Evolutionary conservation across 164 flowering plant genomes (phyloP).

Genomic region (Taxillus chinensis): DNA sequence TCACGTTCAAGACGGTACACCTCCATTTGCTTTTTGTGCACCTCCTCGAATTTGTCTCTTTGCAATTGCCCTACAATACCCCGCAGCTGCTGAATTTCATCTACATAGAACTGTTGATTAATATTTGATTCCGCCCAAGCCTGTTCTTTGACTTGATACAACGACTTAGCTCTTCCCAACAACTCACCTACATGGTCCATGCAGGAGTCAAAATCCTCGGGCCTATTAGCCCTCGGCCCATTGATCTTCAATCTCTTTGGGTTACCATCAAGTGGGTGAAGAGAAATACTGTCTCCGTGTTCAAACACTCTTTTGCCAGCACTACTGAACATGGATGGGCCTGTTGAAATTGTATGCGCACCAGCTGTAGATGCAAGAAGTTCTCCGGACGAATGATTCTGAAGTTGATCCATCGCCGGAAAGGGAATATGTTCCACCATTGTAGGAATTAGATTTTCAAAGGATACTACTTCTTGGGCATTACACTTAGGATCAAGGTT

Average conservation of each 20-base stretch:
- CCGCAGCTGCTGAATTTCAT: slow-evolving; percentile 45
- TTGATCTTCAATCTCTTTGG: slow-evolving; percentile 54
- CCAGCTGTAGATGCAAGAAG: slow-evolving; percentile 32
- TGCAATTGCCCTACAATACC: slow-evolving; percentile 31
- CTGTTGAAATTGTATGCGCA: slow-evolving; percentile 16
- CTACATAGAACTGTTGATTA: slow-evolving; percentile 29
- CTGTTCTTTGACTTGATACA: slow-evolving; percentile 42
- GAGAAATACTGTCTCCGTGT: slow-evolving; percentile 30
- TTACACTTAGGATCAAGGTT: slow-evolving; percentile 16
- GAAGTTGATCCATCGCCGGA: slow-evolving; percentile 23
- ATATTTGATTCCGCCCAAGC: slow-evolving; percentile 18
- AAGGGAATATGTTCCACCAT: slow-evolving; percentile 35
- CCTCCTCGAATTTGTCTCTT: slow-evolving; percentile 30
- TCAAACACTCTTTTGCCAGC: slow-evolving; percentile 41
- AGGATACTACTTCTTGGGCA: slow-evolving; percentile 26
- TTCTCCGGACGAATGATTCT: slow-evolving; percentile 30
- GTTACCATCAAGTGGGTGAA: slow-evolving; percentile 20
- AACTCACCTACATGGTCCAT: slow-evolving; percentile 34
- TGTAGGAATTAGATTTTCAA: slow-evolving; percentile 37
- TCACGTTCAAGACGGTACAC: slow-evolving; percentile 49
- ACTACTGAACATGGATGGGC: slow-evolving; percentile 34
- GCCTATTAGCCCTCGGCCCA: slow-evolving; percentile 37
- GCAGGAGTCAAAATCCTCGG: slow-evolving; percentile 29
- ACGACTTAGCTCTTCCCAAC: slow-evolving; percentile 35
- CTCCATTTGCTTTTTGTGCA: slow-evolving; percentile 38